Percentiles rank a stretch among this genome's conserved stretches.
Evolutionary conservation across 73 alveolate genomes (phyloP).

Genomic region (Loxodes magnus): DNA sequence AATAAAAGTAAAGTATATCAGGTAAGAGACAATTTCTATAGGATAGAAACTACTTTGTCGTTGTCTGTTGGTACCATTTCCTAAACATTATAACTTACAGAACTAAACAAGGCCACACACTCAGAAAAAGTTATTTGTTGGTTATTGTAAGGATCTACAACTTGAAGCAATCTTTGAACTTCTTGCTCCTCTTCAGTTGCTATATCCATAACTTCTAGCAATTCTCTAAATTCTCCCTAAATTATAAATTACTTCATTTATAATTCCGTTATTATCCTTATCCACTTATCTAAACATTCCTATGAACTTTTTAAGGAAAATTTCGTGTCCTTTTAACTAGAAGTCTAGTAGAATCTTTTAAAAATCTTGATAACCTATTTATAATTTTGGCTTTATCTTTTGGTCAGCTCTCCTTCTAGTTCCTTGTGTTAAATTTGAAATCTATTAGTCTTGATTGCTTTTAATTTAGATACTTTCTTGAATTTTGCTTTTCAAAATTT

Average conservation of each 20-base stretch:
- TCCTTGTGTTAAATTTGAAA: conserved; percentile 39
- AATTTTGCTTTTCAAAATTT: conserved; percentile 23
- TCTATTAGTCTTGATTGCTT: conserved; percentile 16
- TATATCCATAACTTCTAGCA: conserved; percentile 55
- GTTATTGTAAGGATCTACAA: conserved; percentile 89
- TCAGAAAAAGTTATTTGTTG: conserved; percentile 89
- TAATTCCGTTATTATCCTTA: conserved; percentile 73
- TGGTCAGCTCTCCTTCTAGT: conserved; percentile 37
- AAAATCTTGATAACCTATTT: conserved; percentile 49
- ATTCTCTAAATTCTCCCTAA: conserved; percentile 67
- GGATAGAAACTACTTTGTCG: too few relatives aligned
- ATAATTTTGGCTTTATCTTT: conserved; percentile 60
- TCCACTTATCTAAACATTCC: conserved; percentile 68
- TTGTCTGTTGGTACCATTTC: conserved; percentile 58
- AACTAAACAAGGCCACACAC: conserved; percentile 83
- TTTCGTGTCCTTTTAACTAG: conserved; percentile 88
- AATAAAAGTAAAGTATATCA: too few relatives aligned
- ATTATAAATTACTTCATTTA: conserved; percentile 50
- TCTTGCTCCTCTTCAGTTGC: conserved; percentile 66
- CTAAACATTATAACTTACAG: conserved; percentile 31
- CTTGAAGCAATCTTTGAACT: conserved; percentile 58
- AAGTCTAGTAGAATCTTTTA: conserved; percentile 79
- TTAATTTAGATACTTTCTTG: conserved; percentile 18
- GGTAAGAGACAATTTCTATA: too few relatives aligned
- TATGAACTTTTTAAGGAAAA: conserved; percentile 75